phyloP scores from a whole-genome alignment of 2,329 filamentous ascomycete species.

The Colletotrichum musae region DNA sequence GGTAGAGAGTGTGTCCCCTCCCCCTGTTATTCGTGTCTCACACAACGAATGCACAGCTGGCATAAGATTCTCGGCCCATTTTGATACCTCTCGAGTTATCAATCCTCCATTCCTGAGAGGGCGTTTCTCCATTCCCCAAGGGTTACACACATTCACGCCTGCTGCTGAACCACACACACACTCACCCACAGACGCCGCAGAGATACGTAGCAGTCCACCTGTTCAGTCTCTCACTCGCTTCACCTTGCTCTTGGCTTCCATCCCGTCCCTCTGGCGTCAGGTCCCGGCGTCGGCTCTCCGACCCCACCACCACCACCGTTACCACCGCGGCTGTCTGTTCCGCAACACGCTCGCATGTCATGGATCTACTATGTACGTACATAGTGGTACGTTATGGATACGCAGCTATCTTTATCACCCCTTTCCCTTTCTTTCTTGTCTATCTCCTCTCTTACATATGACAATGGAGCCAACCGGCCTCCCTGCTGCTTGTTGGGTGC shows the following conservation, averaged over 20 bases:
- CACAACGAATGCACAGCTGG: conserved; percentile 22
- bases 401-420: conserved; percentile 10
- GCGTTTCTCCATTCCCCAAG: conserved; percentile 34
- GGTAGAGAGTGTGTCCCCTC: background rate
- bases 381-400: background rate
- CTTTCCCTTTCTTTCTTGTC: too few species aligned
- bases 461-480: conserved; percentile 31
- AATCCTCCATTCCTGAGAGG: conserved; percentile 37
- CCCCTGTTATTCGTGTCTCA: conserved; percentile 37
- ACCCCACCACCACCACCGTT: conserved; percentile 35
- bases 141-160: conserved; percentile 37
- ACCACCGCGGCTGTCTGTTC: conserved; percentile 23
- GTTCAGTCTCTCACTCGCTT: background rate
- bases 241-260: conserved; percentile 11
- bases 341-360: conserved; percentile 2
- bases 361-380: conserved; percentile 1
- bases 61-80: conserved; percentile 26
- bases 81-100: conserved; percentile 35
- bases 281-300: conserved; percentile 3
- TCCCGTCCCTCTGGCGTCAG: conserved; percentile 12
- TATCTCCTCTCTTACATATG: conserved; percentile 15
- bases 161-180: background rate
- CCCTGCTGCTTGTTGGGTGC: conserved; percentile 34
- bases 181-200: conserved; percentile 1
- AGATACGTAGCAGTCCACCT: conserved; percentile 19